These are phyloP conservation scores for Epichloe coenophiala DNA, from an alignment of 2,329 filamentous ascomycete genomes.

Conservation along the genomic window DNA sequence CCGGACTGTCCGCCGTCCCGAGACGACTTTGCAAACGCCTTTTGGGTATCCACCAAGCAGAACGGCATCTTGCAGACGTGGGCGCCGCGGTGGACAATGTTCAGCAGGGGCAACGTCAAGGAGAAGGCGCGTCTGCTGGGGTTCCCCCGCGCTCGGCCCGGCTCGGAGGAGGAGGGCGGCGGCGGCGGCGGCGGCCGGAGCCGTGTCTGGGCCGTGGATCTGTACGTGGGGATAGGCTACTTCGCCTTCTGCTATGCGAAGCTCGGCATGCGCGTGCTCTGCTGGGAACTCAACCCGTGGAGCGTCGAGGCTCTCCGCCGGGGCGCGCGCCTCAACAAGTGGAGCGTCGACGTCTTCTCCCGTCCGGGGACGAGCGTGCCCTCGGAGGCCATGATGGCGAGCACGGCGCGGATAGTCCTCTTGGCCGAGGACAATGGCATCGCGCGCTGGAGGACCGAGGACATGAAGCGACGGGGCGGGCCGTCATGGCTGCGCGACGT, in stretches of 20 bases:
- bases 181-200: neutral
- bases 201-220: conserved; percentile 49
- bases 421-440: conserved; percentile 55
- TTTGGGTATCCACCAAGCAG: conserved; percentile 71
- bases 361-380: conserved; percentile 24
- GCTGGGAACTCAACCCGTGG: conserved; percentile 87
- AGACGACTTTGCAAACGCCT: conserved; percentile 48
- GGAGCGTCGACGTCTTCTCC: conserved; percentile 38
- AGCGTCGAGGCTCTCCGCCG: conserved; percentile 70
- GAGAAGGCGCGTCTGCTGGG: conserved; percentile 69
- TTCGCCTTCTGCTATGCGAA: conserved; percentile 75
- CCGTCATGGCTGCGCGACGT: conserved; percentile 19
- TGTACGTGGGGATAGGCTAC: conserved; percentile 91
- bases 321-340: conserved; percentile 58
- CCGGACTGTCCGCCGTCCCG: conserved; percentile 16
- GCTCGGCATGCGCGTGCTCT: conserved; percentile 59
- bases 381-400: conserved; percentile 24
- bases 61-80: conserved; percentile 73
- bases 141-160: conserved; percentile 20
- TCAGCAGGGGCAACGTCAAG: conserved; percentile 76
- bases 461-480: conserved; percentile 22
- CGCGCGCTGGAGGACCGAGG: conserved; percentile 30
- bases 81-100: conserved; percentile 89
- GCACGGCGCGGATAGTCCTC: conserved; percentile 45
- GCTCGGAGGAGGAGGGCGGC: too few species aligned